A percentile compares a stretch with the other conserved stretches of the same genome.
phyloP scores from a whole-genome alignment of 2,329 filamentous ascomycete species.

The Cadophora sp. region DNA sequence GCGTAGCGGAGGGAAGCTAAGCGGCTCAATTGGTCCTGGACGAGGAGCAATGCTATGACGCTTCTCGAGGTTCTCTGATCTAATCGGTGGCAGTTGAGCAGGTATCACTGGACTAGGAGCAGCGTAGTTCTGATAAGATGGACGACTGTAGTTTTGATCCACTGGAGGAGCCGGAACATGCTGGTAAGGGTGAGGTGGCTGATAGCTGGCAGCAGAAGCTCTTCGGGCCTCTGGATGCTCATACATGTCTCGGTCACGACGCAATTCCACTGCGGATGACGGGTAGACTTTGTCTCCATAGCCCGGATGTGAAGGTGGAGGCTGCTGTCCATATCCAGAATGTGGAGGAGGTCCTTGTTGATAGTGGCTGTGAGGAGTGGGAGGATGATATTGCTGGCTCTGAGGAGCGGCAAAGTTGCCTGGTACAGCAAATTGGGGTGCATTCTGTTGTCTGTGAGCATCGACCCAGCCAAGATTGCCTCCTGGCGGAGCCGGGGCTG shows the following conservation, averaged over 20 bases:
- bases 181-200: conserved; percentile 4
- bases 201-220: conserved; percentile 23
- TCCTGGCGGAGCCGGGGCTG: conserved; percentile 43
- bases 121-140: conserved; percentile 25
- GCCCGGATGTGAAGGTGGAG: conserved; percentile 1
- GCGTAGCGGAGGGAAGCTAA: conserved; percentile 30
- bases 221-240: conserved; percentile 34
- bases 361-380: conserved; percentile 30
- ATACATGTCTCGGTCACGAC: conserved; percentile 29
- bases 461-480: conserved; percentile 38
- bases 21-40: conserved; percentile 29
- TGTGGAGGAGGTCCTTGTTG: conserved; percentile 21
- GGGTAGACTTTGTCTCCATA: background rate
- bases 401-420: conserved; percentile 3
- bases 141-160: conserved; percentile 30
- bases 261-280: conserved; percentile 5
- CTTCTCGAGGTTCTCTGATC: conserved; percentile 25
- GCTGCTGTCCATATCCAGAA: background rate
- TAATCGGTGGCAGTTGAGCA: conserved; percentile 16
- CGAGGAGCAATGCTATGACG: conserved; percentile 38
- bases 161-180: conserved; percentile 26
- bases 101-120: conserved; percentile 4
- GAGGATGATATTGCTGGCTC: conserved; percentile 37
- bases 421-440: conserved; percentile 28
- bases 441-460: background rate